Base-by-base conservation (phyloP, 2,329 filamentous ascomycete genomes). In the Triangularia verruculosa region DNA sequence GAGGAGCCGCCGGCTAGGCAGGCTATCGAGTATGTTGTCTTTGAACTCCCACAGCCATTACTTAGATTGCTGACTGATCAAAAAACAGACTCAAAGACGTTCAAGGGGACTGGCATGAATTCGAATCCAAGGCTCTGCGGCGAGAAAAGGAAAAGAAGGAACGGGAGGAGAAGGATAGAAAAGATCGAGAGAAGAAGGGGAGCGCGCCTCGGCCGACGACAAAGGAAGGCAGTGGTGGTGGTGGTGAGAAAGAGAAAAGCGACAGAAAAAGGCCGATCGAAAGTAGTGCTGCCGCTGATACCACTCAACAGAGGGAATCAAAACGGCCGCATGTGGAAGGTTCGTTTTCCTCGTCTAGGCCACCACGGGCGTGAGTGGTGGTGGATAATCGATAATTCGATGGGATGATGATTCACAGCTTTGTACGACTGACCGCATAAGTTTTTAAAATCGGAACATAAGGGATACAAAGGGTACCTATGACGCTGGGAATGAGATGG, bases 21-120 rank as follows among this genome's bases (percentile, higher is more conserved):
- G 72, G 91, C 93, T 47, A 81, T 89, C 68, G 93, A 97, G 87
- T 93, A 84, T 78, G 89, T 86, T 12, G 56, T 52, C 17, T 15
- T 61, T 25, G 32, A n/a, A 30, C 53, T n/a, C 32, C 39, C 12
- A n/a, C 34, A 4, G 9, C 15, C 13, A 15, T 55, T 39, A 13
- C 28, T 24, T 13, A 3, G 12, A 39, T 17, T 5, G 7, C 12
- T 28, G 66, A 52, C 75, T 79, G 72, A 80, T 73, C 9, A 68
- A 25, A 20, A 54, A 20, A 64, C 67, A 91, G 90, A 72, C 84
- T 99, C 57, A 87, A 89, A 64, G 81, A 88, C 57, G 83, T 99
- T 28, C 87, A 95, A 70, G 95, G 95, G 22, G 95, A 99, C 71
- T 99, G 95, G 95, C 95, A 99, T 74, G 95, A 99, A 74, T 97